Percentiles rank a stretch among this genome's conserved stretches.
Evolutionary conservation across 1,284 basidiomycete genomes (phyloP).

Genomic region (Chondrostereum purpureum): DNA sequence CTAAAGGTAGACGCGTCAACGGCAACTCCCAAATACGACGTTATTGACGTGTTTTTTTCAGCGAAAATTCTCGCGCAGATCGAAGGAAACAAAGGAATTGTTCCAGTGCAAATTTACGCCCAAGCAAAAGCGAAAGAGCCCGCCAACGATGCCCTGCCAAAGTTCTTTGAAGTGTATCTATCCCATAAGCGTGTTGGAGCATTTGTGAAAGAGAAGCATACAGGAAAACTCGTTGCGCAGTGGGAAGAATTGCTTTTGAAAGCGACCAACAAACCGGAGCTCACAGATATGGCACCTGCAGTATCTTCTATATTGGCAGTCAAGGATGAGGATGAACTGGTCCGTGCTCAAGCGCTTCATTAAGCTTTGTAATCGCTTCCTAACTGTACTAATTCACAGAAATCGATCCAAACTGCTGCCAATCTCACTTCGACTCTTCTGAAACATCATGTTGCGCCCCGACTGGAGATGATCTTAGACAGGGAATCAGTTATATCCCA

Average conservation of each 20-base stretch:
- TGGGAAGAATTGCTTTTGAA: conserved; percentile 63
- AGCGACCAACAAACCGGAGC: conserved; percentile 56
- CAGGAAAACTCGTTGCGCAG: conserved; percentile 76
- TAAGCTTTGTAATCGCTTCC: not conserved
- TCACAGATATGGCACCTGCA: conserved; percentile 73
- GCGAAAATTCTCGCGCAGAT: conserved; percentile 74
- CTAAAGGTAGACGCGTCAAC: conserved; percentile 61
- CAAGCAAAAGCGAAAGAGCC: conserved; percentile 72
- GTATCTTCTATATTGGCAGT: conserved; percentile 77
- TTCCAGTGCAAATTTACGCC: conserved; percentile 61
- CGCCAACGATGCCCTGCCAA: conserved; percentile 59
- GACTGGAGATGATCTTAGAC: conserved; percentile 88
- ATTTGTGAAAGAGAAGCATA: conserved; percentile 71
- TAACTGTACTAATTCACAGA: too few relatives aligned
- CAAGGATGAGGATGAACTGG: conserved; percentile 90
- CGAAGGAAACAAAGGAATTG: conserved; percentile 41
- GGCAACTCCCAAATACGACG: conserved; percentile 4
- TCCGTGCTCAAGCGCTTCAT: conserved; percentile 42
- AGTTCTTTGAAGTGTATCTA: conserved; percentile 52
- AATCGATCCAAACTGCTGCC: conserved; percentile 70
- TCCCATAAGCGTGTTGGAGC: conserved; percentile 58
- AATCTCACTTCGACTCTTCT: conserved; percentile 83
- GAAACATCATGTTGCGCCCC: conserved; percentile 80
- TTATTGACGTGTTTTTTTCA: conserved; percentile 25
- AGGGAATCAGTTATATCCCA: conserved; percentile 88